Evolutionary conservation across 345 rosid species (phyloP), one percentile per base, ranked within the genome.

Genomic region (Raphanus sativus): DNA sequence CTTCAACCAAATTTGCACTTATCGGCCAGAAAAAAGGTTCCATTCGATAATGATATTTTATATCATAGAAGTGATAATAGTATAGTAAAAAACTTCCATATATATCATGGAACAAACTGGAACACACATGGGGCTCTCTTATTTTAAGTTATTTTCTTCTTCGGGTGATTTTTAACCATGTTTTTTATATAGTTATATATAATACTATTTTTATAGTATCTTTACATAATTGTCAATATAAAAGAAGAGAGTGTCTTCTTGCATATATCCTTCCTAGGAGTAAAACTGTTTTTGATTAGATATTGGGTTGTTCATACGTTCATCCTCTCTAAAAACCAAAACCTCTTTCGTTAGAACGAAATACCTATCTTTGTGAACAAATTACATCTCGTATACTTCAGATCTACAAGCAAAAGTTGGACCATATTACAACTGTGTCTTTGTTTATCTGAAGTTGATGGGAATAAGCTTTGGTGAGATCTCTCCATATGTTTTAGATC

Each of bases 1-100:
- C 36, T 65, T 52, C 61, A 60, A 67, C 80, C 67, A 42, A 36
- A 12, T 77, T 87, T 84, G 81, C 80, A 84, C 81, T 75, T 77
- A 81, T 86, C 78, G 67, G 36, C 36, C 79, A 36, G 34, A 76
- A 84, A 48, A 75, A 81, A 21, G 38, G 63, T 48, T 52, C 62
- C 42, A 16, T 79, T 67, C 63, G 60, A 16, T 36, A 29, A 29
- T n/a, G 59, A 67, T 74, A 52, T 68, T 62, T 34, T 62, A 32
- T 38, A 12, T 2, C 61, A 62, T 25, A 29, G 28, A 16, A 3
- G 13, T 3, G n/a, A 66, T 2, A 33, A 61, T 5, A n/a, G 26
- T 48, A 5, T 42, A 8, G 56, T 65, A 7, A 73, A 65, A 73
- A 45, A 16, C 71, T 62, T 62, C 32, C 25, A 79, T 74, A 15